phyloP scores from a whole-genome alignment of 2,329 filamentous ascomycete genomes.

The Ophiosphaerella narmari region DNA sequence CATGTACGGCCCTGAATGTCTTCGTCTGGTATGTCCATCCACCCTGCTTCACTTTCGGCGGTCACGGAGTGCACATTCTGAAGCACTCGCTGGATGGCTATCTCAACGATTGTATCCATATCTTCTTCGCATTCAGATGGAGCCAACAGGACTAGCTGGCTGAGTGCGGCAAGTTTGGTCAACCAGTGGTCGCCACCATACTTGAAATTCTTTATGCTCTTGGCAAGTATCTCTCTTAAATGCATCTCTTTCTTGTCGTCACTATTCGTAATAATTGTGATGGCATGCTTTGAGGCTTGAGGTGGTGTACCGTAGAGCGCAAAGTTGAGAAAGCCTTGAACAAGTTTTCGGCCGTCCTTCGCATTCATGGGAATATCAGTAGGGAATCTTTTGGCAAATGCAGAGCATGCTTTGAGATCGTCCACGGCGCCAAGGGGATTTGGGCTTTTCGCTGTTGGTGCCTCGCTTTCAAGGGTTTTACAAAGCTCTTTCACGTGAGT shows the following conservation, averaged over 20 bases:
- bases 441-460: constrained; percentile 68
- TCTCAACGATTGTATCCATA: constrained; percentile 76
- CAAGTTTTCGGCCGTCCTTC: constrained; percentile 72
- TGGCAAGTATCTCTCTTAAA: constrained; percentile 79
- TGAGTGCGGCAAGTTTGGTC: constrained; percentile 70
- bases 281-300: constrained; percentile 87
- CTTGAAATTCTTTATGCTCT: constrained; percentile 73
- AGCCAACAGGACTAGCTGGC: constrained; percentile 76
- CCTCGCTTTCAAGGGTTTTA: constrained; percentile 79
- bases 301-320: constrained; percentile 80
- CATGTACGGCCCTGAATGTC: constrained; percentile 83
- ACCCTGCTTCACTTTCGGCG: constrained; percentile 56
- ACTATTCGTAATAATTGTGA: constrained; percentile 83
- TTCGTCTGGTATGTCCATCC: constrained; percentile 68
- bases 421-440: constrained; percentile 81
- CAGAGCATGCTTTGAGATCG: constrained; percentile 90
- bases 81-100: constrained; percentile 76
- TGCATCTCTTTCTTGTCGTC: constrained; percentile 81
- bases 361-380: constrained; percentile 70
- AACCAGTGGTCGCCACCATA: constrained; percentile 77
- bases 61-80: constrained; percentile 66
- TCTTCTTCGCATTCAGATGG: constrained; percentile 70
- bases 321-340: constrained; percentile 79
- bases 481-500: constrained; percentile 91
- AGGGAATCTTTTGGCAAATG: constrained; percentile 85